These are phyloP conservation scores for Yamadazyma membranifaciens DNA, from an alignment of 1,139 yeast genomes.

Conservation along the genomic window DNA sequence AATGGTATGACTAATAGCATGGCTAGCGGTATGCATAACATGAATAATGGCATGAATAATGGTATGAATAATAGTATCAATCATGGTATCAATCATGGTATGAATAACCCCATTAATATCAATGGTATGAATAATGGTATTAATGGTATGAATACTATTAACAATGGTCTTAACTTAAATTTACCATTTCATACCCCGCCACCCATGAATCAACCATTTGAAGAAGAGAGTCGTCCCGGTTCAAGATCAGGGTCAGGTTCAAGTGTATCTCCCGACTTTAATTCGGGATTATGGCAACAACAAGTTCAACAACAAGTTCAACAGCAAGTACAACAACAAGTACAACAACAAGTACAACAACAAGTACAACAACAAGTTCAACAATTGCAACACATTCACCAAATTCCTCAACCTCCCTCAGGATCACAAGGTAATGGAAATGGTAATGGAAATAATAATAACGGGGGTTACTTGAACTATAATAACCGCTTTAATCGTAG, in stretches of 20 bases:
- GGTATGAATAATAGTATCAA: too few relatives aligned
- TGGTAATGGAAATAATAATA: constrained; percentile 7
- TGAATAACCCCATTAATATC: not conserved
- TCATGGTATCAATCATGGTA: not conserved
- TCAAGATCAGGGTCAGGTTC: constrained; percentile 7
- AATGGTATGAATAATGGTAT: not conserved
- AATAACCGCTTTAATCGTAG: constrained; percentile 15
- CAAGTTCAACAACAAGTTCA: constrained; percentile 10
- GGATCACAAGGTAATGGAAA: too few relatives aligned
- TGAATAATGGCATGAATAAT: too few relatives aligned
- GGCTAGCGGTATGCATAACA: not conserved
- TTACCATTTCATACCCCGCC: constrained; percentile 28
- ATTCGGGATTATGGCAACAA: constrained; percentile 14
- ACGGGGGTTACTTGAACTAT: constrained; percentile 10
- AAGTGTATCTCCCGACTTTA: constrained; percentile 6
- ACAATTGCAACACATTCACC: constrained; percentile 15
- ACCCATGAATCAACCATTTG: constrained; percentile 16
- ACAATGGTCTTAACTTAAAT: constrained; percentile 20
- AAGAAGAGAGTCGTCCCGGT: constrained; percentile 3
- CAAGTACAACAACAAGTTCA: constrained; percentile 16
- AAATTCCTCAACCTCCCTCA: constrained; percentile 2
- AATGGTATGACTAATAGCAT: not conserved
- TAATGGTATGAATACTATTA: constrained; percentile 3
- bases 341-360: constrained; percentile 15
- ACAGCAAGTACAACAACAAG: constrained; percentile 14